Percentiles rank a stretch among this genome's conserved stretches.
phyloP scores from a whole-genome alignment of 148 eudicot species.

The Vaccinium macrocarpon region DNA sequence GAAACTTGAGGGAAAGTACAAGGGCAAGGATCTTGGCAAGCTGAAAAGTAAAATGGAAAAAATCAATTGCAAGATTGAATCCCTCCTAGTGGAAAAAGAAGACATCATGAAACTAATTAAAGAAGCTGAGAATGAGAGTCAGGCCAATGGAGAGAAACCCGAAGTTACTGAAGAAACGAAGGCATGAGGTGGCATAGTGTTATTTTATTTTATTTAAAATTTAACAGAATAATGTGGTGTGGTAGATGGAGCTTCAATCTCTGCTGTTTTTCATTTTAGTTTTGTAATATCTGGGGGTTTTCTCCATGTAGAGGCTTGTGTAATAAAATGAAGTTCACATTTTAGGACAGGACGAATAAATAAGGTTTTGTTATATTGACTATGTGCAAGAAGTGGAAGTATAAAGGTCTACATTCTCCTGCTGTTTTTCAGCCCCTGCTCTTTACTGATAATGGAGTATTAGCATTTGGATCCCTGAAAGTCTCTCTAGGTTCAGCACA shows the following conservation, averaged over 20 bases:
- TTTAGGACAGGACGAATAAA: too few species aligned
- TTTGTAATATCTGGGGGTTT: neutral
- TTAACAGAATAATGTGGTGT: neutral
- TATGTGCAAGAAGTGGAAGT: too few species aligned
- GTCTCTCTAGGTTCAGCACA: too few species aligned
- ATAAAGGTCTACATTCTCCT: too few species aligned
- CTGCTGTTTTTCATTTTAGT: neutral
- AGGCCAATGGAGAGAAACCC: conserved; percentile 30
- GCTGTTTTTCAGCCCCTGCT: too few species aligned
- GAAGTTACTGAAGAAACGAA: conserved; percentile 20
- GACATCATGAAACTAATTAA: conserved; percentile 48
- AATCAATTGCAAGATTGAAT: conserved; percentile 64
- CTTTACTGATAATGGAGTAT: too few species aligned
- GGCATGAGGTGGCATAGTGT: neutral
- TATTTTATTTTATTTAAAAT: neutral
- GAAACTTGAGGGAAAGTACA: conserved; percentile 20
- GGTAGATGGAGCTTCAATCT: neutral
- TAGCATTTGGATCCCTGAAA: too few species aligned
- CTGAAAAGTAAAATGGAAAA: conserved; percentile 60
- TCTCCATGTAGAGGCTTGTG: too few species aligned
- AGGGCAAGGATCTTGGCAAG: conserved; percentile 51
- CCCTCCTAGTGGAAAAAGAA: conserved; percentile 57
- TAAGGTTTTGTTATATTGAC: too few species aligned
- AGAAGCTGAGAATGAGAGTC: conserved; percentile 45
- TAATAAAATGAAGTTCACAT: too few species aligned